phyloP scores from a whole-genome alignment of 2,329 filamentous ascomycete genomes.

The Orbilia blumenaviensis region DNA sequence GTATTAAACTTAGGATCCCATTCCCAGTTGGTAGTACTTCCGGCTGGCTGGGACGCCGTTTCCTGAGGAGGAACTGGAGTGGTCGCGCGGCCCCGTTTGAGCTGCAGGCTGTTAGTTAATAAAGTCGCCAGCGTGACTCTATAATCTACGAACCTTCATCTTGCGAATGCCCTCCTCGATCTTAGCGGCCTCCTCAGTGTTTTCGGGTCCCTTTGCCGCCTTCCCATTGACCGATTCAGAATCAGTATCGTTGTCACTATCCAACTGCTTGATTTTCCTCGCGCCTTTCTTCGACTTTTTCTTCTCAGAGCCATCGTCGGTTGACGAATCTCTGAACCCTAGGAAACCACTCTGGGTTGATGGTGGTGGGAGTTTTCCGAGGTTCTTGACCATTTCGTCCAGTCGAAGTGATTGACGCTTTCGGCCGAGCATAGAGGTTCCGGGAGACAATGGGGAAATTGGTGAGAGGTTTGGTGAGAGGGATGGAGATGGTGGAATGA shows the following conservation, averaged over 20 bases:
- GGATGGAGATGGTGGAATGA: conserved; percentile 75
- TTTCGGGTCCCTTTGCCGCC: conserved; percentile 19
- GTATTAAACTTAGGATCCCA: conserved; percentile 54
- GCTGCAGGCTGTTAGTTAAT: neutral
- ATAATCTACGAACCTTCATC: conserved; percentile 44
- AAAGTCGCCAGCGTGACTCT: too few relatives aligned
- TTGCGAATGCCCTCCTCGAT: conserved; percentile 53
- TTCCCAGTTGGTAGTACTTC: conserved; percentile 41
- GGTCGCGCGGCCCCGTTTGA: conserved; percentile 50
- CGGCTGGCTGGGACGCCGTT: conserved; percentile 39
- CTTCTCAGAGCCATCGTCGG: conserved; percentile 17
- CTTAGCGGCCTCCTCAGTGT: conserved; percentile 43
- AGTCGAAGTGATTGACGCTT: conserved; percentile 51
- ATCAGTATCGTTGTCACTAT: conserved; percentile 53
- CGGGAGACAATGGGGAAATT: conserved; percentile 41
- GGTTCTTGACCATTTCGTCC: conserved; percentile 48
- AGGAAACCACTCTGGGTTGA: conserved; percentile 46
- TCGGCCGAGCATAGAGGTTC: neutral
- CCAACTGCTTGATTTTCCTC: conserved; percentile 39
- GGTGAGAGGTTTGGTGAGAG: conserved; percentile 39
- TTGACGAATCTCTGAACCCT: conserved; percentile 41
- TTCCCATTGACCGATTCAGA: conserved; percentile 41
- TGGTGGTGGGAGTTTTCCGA: conserved; percentile 46
- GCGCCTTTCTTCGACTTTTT: conserved; percentile 45
- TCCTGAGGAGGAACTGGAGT: conserved; percentile 44